Evolutionary conservation across 176 grass and related monocot species (phyloP).

Genomic region (Miscanthus lutarioriparius): DNA sequence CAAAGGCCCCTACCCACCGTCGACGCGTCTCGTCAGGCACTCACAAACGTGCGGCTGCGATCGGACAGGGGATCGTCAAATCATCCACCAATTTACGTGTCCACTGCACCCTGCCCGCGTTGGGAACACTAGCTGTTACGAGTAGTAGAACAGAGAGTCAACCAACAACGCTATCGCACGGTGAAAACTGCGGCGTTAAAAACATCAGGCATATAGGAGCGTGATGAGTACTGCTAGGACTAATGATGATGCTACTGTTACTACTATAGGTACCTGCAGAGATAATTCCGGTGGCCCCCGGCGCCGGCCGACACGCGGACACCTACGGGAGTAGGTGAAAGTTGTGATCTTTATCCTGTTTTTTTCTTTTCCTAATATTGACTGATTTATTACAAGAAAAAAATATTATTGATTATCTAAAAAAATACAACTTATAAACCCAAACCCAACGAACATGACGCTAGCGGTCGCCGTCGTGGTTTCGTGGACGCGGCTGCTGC

Average conservation of each 20-base stretch:
- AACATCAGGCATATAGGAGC: background rate
- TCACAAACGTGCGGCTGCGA: constrained; percentile 37
- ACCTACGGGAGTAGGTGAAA: background rate
- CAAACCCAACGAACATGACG: no score
- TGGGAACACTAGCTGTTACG: no score
- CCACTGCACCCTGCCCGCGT: no score
- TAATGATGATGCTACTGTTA: background rate
- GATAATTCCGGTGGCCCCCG: background rate
- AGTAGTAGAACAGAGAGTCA: no score
- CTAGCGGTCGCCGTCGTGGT: background rate
- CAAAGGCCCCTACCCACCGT: background rate
- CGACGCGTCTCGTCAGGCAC: constrained; percentile 39
- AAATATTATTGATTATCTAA: no score
- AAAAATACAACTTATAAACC: no score
- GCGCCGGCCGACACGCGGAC: background rate
- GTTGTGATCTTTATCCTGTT: no score
- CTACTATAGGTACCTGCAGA: background rate
- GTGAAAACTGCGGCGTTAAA: background rate
- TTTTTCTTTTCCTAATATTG: no score
- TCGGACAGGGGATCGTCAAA: constrained; percentile 22
- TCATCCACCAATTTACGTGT: background rate
- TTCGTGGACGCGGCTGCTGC: background rate
- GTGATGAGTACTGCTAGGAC: background rate
- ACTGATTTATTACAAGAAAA: no score
- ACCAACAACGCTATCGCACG: background rate